Evolutionary conservation across 257 asterid genomes (phyloP), one percentile per base, ranked within the genome.

Genomic region (Fraxinus americana): DNA sequence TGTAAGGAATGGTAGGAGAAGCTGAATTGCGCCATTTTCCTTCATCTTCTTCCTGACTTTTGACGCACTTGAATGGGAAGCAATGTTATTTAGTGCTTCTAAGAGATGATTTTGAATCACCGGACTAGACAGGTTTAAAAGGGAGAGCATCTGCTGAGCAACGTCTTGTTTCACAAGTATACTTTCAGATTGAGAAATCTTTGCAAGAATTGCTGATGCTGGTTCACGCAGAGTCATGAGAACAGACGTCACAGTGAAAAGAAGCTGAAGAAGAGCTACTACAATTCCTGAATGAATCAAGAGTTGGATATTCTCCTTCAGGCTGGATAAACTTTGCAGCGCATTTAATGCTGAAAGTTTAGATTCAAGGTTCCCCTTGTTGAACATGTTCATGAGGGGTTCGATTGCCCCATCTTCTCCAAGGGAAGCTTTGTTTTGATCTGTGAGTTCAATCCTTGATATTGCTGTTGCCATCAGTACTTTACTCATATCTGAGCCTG

Each of bases 91-190:
- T 70, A 94, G 78, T 65, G 97, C 97, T 75, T 88, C 90, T 80
- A 95, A 68, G 70, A 92, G 91, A 82, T 91, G 90, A 85, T 78
- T 84, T 80, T 92, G 99, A 66, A 92, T 89, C 34, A 85, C 80
- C 1, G 98, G 97, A 84, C 95, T 90, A 0, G 96, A 90, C 50
- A 95, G 85, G 72, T 81, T 92, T 3, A 95, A 84, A 41, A 95
- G 96, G 0, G 97, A 95, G 82, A 95, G 97, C 98, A 95, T 95
- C 83, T 92, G 97, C 52, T 90, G 97, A 30, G 96, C 90, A n/a
- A 92, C 75, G 3, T 90, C 92, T 36, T 81, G 90, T 75, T 86
- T 93, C 21, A 91, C 88, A 23, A 92, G 91, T 71, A 89, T 75
- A 82, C 85, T 83, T 67, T 91, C 97, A 0, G 93, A 91, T 63